Conservation (phyloP, 176 grass and related monocot genomes). For the Metroxylon sagu region DNA sequence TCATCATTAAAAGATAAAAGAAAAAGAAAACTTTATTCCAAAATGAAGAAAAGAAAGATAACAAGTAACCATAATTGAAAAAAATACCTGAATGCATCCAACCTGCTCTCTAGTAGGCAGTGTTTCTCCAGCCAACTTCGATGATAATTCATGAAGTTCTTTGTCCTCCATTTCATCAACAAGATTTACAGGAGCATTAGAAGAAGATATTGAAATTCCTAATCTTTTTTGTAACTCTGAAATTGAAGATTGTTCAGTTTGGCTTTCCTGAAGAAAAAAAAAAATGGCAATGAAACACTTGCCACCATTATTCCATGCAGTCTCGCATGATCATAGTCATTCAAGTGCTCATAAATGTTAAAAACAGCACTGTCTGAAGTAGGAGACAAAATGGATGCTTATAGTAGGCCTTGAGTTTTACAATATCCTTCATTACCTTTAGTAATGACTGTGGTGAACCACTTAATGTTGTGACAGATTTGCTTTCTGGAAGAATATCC, state of each 20-base stretch:
- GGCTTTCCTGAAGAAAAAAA: slow-evolving; percentile 9
- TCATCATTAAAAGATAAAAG: slow-evolving; percentile 4
- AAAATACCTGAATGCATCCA: slow-evolving; percentile 58
- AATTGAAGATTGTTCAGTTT: slow-evolving; percentile 27
- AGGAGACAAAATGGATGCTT: too few species aligned
- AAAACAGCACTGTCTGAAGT: too few species aligned
- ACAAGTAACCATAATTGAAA: background rate
- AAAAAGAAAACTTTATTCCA: slow-evolving; percentile 3
- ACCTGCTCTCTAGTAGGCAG: slow-evolving; percentile 47
- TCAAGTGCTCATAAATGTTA: too few species aligned
- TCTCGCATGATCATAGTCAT: too few species aligned
- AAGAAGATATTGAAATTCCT: slow-evolving; percentile 52
- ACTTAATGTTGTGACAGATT: slow-evolving; percentile 20
- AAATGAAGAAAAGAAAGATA: too few species aligned
- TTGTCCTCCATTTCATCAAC: slow-evolving; percentile 67
- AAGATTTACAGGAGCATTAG: slow-evolving; percentile 47
- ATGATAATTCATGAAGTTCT: slow-evolving; percentile 66
- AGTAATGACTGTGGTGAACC: slow-evolving; percentile 21
- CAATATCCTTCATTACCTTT: slow-evolving; percentile 41
- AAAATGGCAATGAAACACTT: background rate
- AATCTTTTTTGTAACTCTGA: slow-evolving; percentile 59
- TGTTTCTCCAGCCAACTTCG: slow-evolving; percentile 53
- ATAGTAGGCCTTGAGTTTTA: too few species aligned
- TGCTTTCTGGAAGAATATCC: slow-evolving; percentile 40
- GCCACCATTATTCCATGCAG: too few species aligned